Base-by-base conservation (phyloP, 1,139 yeast species). In the Magnusiomyces magnusii region DNA sequence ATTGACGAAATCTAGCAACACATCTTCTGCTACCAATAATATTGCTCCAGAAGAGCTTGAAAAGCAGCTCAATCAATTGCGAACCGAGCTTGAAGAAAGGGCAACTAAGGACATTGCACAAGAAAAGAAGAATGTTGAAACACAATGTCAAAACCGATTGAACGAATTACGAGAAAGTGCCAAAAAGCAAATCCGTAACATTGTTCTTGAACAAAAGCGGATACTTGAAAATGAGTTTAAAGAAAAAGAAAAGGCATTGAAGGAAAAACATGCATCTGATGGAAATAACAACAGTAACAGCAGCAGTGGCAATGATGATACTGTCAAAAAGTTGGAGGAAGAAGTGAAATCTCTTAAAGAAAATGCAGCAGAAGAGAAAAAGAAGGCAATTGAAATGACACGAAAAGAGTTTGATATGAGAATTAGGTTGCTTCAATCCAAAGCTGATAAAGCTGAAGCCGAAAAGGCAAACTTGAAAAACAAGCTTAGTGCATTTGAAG, bases 381-480 rank as follows among this genome's bases (percentile, higher is more conserved):
- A 62, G 54, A 58, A 60, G 54, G 64, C 63, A 10, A 60, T 64
- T 42, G 66, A 62, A 17, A 58, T 63, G 28, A 60, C 65, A 10
- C 61, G 64, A 44, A 66, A 64, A 51, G 69, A 69, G 57, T 60
- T 66, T 41, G 68, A 68, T 19, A 70, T 76, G 72, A 70, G 75
- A 55, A 65, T 67, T n/a, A 70, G 67, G 59, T 62, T 75, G 54
- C 59, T 75, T 27, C 68, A 71, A 51, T 47, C 52, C 39, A 74
- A 73, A 63, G 62, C 72, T 19, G 71, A 72, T 21, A 72, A 71
- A 63, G 66, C 71, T n/a, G 71, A 70, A 28, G 69, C 67, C 53
- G 72, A 69, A 54, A 71, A 71, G 58, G 62, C 67, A 50, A 70
- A 67, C 23, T 64, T 76, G 47, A 51, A 58, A 19, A 57, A 58